These are phyloP conservation scores for Exophiala sp. DNA, from an alignment of 2,329 filamentous ascomycete genomes.

Conservation along the genomic window DNA sequence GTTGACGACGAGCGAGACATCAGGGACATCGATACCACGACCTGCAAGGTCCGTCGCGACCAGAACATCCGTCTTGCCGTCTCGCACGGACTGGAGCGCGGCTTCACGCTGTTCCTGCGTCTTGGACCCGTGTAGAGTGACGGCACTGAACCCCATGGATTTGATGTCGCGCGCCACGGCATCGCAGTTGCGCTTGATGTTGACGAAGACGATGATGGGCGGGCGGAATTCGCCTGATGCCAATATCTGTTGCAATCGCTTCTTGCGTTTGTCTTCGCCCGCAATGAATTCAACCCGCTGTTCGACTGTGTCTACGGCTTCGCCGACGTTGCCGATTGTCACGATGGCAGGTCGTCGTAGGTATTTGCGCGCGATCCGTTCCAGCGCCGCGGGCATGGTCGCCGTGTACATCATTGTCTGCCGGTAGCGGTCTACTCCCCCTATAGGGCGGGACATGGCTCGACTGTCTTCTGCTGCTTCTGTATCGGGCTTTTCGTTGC, in stretches of 20 bases:
- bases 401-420: conserved; percentile 99
- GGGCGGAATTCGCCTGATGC: conserved; percentile 70
- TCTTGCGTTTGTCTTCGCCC: conserved; percentile 94
- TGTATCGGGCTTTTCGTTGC: conserved; percentile 90
- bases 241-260: conserved; percentile 86
- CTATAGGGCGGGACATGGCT: conserved; percentile 76
- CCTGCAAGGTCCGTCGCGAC: conserved; percentile 94
- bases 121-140: conserved; percentile 91
- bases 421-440: conserved; percentile 71
- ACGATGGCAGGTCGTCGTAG: conserved; percentile 87
- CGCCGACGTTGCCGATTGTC: conserved; percentile 87
- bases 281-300: conserved; percentile 88
- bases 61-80: conserved; percentile 74
- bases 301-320: conserved; percentile 96
- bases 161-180: conserved; percentile 91
- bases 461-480: conserved; percentile 81
- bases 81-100: conserved; percentile 76
- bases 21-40: conserved; percentile 93
- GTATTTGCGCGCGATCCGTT: conserved; percentile 96
- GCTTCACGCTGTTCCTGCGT: conserved; percentile 97
- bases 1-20: conserved; percentile 91
- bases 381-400: conserved; percentile 88
- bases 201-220: conserved; percentile 98
- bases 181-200: conserved; percentile 98
- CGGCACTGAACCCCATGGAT: conserved; percentile 80